Percentiles rank a stretch among this genome's conserved stretches.
Conservation (phyloP, 495 filamentous ascomycete species). For the Parathielavia appendiculata region DNA sequence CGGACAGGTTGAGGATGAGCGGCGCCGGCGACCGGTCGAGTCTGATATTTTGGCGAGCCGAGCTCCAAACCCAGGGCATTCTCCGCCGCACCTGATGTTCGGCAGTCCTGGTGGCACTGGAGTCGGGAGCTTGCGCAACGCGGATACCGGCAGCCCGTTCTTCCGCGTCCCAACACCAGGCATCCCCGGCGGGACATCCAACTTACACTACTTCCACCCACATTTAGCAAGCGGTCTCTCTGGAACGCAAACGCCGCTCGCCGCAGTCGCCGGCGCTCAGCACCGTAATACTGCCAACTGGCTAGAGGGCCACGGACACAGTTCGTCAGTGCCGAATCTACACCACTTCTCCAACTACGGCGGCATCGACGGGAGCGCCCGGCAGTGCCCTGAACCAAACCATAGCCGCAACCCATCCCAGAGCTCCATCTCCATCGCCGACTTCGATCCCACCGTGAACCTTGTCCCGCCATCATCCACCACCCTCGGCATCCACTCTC, state of each 20-base stretch:
- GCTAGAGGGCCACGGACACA: conserved; percentile 36
- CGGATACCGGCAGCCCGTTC: conserved; percentile 58
- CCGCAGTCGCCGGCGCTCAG: conserved; percentile 69
- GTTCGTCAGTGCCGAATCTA: conserved; percentile 29
- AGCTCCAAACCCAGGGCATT: background rate
- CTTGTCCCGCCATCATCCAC: conserved; percentile 9
- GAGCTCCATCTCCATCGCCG: conserved; percentile 40
- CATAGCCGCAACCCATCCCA: conserved; percentile 43
- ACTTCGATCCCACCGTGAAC: conserved; percentile 26
- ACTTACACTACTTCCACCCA: conserved; percentile 85
- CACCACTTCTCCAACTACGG: conserved; percentile 17
- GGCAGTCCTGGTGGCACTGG: conserved; percentile 23
- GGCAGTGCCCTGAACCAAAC: conserved; percentile 13
- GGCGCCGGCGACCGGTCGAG: conserved; percentile 36
- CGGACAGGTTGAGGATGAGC: conserved; percentile 39
- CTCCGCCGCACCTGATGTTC: conserved; percentile 37
- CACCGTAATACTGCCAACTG: conserved; percentile 37
- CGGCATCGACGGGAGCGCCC: conserved; percentile 10
- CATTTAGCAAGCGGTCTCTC: conserved; percentile 73
- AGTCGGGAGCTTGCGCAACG: conserved; percentile 32
- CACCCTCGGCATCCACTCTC: conserved; percentile 11
- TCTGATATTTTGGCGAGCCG: background rate
- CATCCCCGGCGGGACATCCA: conserved; percentile 80
- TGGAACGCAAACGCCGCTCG: conserved; percentile 80
- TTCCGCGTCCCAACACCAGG: conserved; percentile 66